phyloP scores from a whole-genome alignment of 2,329 filamentous ascomycete genomes.

The Neobulgaria alba region DNA sequence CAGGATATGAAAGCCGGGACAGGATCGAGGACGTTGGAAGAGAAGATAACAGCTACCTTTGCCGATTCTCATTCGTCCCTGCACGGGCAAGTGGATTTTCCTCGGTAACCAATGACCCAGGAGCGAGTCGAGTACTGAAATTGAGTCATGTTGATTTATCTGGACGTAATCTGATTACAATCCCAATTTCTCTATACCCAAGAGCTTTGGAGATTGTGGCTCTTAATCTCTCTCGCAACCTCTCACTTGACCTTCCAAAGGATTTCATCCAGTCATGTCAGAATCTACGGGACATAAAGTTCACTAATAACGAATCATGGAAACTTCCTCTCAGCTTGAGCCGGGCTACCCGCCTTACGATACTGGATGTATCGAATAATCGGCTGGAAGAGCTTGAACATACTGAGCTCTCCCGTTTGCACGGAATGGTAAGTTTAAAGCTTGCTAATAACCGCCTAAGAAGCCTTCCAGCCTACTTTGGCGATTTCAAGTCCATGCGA shows the following conservation, averaged over 20 bases:
- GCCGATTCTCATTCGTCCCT: conserved; percentile 90
- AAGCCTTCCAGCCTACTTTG: conserved; percentile 72
- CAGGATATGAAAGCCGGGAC: conserved; percentile 81
- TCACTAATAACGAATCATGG: conserved; percentile 85
- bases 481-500: conserved; percentile 66
- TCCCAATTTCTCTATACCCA: conserved; percentile 88
- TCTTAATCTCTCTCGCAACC: conserved; percentile 84
- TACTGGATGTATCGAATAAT: conserved; percentile 93
- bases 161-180: conserved; percentile 84
- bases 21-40: conserved; percentile 86
- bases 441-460: conserved; percentile 88
- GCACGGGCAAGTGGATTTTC: conserved; percentile 78
- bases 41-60: conserved; percentile 95
- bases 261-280: conserved; percentile 94
- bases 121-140: conserved; percentile 75
- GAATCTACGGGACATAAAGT: conserved; percentile 90
- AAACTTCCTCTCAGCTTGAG: conserved; percentile 77
- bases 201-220: conserved; percentile 90
- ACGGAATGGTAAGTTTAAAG: conserved; percentile 77
- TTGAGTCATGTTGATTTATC: conserved; percentile 91
- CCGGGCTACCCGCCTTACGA: conserved; percentile 72
- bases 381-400: conserved; percentile 79
- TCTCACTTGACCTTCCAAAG: conserved; percentile 85
- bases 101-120: conserved; percentile 66
- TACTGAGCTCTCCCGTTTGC: conserved; percentile 68